Evolutionary conservation across 495 filamentous ascomycete species (phyloP).

Genomic region (Trichoderma parareesei): DNA sequence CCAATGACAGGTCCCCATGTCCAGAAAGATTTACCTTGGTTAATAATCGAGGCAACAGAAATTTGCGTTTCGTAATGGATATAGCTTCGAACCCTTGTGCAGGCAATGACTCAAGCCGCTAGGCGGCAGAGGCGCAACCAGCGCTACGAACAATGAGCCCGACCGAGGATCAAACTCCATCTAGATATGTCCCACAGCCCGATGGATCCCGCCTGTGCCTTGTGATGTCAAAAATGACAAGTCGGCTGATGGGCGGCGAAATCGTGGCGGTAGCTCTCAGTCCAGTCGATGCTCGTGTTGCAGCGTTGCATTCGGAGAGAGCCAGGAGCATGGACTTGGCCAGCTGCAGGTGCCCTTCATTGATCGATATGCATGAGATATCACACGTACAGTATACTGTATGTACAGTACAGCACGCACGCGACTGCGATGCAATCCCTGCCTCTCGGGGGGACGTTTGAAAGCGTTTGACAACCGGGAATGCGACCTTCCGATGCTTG

Average conservation of each 20-base stretch:
- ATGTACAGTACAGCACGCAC: not conserved
- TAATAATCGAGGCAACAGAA: not conserved
- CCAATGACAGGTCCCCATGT: not conserved
- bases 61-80: constrained; percentile 6
- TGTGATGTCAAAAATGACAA: constrained; percentile 3
- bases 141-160: not conserved
- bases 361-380: not conserved
- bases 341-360: not conserved
- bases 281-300: not conserved
- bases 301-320: not conserved
- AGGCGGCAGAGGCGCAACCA: constrained; percentile 1
- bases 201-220: not conserved
- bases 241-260: not conserved
- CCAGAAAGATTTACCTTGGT: not conserved
- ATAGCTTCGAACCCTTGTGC: not conserved
- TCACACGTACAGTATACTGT: not conserved
- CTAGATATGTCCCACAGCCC: not conserved
- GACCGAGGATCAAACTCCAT: not conserved
- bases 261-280: too few species aligned
- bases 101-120: not conserved
- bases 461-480: not conserved
- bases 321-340: not conserved
- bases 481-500: not conserved
- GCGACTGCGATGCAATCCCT: not conserved
- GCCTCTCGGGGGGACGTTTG: not conserved